These are phyloP conservation scores for Penicillium sp. DNA, from an alignment of 2,329 filamentous ascomycete genomes.

Conservation along the genomic window DNA sequence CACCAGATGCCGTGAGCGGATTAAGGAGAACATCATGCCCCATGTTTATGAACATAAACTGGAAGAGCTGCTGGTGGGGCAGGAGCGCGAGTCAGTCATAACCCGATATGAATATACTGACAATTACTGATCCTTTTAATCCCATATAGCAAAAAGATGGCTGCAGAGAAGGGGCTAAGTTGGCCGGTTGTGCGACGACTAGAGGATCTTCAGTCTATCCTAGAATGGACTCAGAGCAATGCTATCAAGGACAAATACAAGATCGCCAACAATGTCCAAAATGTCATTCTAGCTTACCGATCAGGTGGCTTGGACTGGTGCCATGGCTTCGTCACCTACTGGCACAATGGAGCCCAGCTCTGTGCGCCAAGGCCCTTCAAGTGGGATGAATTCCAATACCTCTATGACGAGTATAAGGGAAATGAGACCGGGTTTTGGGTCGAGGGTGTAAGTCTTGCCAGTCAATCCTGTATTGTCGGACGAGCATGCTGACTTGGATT, in stretches of 20 bases:
- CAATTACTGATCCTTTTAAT: neutral
- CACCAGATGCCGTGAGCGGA: neutral
- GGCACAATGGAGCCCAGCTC: neutral
- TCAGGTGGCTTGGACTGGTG: neutral
- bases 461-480: rapidly evolving
- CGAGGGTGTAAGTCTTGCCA: neutral
- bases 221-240: neutral
- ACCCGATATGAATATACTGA: neutral
- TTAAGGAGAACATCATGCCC: neutral
- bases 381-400: neutral
- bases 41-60: neutral
- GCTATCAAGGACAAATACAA: neutral
- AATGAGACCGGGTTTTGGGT: neutral
- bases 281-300: neutral
- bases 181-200: neutral
- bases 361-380: neutral
- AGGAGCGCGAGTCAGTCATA: neutral
- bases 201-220: neutral
- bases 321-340: neutral
- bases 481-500: neutral
- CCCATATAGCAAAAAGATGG: neutral
- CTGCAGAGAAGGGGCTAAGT: neutral
- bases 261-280: neutral
- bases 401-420: neutral
- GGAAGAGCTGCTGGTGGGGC: neutral